phyloP scores from a whole-genome alignment of 2,329 filamentous ascomycete species.

The Leptographium procerum region DNA sequence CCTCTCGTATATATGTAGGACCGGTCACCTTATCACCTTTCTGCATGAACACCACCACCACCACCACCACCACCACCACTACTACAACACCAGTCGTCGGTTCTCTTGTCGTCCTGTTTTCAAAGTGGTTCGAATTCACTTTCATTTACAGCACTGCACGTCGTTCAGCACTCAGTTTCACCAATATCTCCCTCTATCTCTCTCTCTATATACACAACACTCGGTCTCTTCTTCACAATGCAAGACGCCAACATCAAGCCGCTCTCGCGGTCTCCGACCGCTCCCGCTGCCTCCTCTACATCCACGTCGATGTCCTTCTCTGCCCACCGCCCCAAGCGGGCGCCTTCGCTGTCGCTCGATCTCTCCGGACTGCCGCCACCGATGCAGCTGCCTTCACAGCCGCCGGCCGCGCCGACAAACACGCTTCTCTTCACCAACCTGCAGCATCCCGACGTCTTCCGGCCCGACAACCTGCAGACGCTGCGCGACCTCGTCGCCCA shows the following conservation, averaged over 20 bases:
- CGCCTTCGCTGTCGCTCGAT: constrained; percentile 53
- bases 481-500: constrained; percentile 60
- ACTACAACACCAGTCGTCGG: no score
- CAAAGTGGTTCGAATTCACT: no score
- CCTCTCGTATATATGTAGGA: not conserved
- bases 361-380: constrained; percentile 57
- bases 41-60: no score
- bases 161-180: no score
- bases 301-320: not conserved
- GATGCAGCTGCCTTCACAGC: constrained; percentile 31
- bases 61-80: no score
- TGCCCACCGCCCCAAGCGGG: constrained; percentile 12
- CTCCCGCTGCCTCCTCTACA: not conserved
- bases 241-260: not conserved
- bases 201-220: not conserved
- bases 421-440: constrained; percentile 79
- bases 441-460: constrained; percentile 60
- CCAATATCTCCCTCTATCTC: not conserved
- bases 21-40: no score
- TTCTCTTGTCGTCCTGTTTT: not conserved
- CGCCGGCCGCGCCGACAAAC: constrained; percentile 68
- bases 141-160: no score
- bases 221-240: not conserved
- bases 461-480: constrained; percentile 58
- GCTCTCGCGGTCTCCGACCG: not conserved